Conservation (phyloP, 2,329 filamentous ascomycete species). For the Neopestalotiopsis clavispora region DNA sequence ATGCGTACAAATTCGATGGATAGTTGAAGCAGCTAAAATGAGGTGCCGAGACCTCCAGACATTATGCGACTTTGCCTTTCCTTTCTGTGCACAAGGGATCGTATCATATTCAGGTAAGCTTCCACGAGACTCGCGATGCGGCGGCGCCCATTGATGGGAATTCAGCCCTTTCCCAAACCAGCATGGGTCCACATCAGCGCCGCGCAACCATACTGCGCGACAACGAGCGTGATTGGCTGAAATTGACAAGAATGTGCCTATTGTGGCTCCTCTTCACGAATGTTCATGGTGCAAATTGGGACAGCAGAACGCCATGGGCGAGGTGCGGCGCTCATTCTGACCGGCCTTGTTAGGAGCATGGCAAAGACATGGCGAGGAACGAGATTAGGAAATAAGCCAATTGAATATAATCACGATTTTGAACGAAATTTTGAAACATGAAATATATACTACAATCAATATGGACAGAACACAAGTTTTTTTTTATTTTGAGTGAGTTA, state of each 20-base stretch:
- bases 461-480: no score
- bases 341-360: no score
- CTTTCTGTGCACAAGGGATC: neutral
- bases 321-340: no score
- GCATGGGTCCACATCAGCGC: neutral
- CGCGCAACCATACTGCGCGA: neutral
- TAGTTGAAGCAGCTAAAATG: neutral
- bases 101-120: neutral
- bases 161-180: neutral
- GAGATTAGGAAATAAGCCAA: fast-evolving
- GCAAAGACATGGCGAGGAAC: no score
- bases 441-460: no score
- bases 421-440: no score
- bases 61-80: no score
- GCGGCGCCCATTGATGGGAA: neutral
- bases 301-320: no score
- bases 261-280: neutral
- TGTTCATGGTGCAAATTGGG: neutral
- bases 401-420: no score
- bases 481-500: no score
- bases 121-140: neutral
- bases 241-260: neutral
- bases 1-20: neutral
- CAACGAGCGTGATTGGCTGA: neutral
- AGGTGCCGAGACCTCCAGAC: neutral